These are phyloP conservation scores for Hansenula anomala DNA, from an alignment of 1,139 yeast species.

Conservation along the genomic window DNA sequence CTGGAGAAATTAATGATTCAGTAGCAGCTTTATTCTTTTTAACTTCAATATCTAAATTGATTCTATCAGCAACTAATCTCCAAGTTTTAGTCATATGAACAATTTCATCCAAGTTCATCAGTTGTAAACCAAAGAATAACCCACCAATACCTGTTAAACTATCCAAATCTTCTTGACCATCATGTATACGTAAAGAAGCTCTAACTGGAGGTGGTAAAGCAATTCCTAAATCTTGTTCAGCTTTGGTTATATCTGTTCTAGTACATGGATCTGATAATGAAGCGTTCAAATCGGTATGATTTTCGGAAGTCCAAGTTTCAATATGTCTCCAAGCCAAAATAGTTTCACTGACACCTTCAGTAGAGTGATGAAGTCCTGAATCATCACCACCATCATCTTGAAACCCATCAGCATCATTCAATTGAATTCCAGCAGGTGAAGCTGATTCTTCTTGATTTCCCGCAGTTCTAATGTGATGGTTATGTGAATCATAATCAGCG, in stretches of 20 bases:
- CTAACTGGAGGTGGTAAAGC: slow-evolving; percentile 55
- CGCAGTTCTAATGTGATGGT: slow-evolving; percentile 17
- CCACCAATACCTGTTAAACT: slow-evolving; percentile 53
- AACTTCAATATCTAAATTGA: slow-evolving; percentile 25
- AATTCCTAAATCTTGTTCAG: slow-evolving; percentile 58
- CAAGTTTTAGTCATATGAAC: slow-evolving; percentile 61
- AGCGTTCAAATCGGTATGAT: slow-evolving; percentile 52
- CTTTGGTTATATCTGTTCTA: slow-evolving; percentile 52
- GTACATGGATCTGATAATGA: slow-evolving; percentile 64
- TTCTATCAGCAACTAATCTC: slow-evolving; percentile 55
- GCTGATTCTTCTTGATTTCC: neutral
- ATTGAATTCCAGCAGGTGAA: slow-evolving; percentile 15
- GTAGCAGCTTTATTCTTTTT: slow-evolving; percentile 11
- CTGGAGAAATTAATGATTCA: slow-evolving; percentile 18
- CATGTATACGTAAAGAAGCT: slow-evolving; percentile 58
- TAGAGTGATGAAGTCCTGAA: slow-evolving; percentile 18
- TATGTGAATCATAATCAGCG: slow-evolving; percentile 56
- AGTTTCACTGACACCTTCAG: slow-evolving; percentile 59
- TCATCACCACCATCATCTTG: slow-evolving; percentile 11
- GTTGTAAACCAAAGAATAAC: slow-evolving; percentile 54
- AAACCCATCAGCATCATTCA: slow-evolving; percentile 20
- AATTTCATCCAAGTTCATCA: slow-evolving; percentile 63
- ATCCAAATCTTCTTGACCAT: slow-evolving; percentile 58
- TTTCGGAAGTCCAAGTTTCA: slow-evolving; percentile 51
- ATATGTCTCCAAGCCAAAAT: slow-evolving; percentile 69